phyloP scores from a whole-genome alignment of 495 filamentous ascomycete species.

The Neurospora sp. region DNA sequence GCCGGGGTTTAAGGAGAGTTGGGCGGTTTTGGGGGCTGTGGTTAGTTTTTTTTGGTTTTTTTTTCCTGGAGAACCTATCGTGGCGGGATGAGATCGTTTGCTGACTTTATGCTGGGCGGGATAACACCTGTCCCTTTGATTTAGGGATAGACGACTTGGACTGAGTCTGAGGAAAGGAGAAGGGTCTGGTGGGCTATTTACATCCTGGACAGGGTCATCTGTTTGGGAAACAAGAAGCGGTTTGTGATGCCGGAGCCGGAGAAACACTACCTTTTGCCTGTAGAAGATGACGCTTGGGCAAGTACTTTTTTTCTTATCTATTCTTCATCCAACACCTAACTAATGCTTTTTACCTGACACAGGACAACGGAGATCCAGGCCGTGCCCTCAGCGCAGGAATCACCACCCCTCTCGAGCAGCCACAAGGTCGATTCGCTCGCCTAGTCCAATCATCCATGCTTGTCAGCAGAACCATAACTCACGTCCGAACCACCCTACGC shows the following conservation, averaged over 20 bases:
- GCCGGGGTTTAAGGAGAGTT: slow-evolving; percentile 21
- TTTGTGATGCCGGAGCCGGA: slow-evolving; percentile 33
- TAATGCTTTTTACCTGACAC: not conserved
- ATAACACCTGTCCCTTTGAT: not conserved
- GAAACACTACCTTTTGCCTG: slow-evolving; percentile 29
- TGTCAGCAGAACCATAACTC: slow-evolving; percentile 16
- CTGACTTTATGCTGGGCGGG: not conserved
- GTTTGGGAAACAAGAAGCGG: slow-evolving; percentile 33
- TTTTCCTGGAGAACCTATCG: not conserved
- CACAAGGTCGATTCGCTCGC: slow-evolving; percentile 28
- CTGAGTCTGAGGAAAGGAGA: slow-evolving; percentile 39
- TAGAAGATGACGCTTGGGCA: slow-evolving; percentile 37
- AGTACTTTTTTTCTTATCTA: slow-evolving; percentile 2
- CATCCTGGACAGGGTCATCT: slow-evolving; percentile 37
- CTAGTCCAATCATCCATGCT: slow-evolving; percentile 28
- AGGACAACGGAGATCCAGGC: slow-evolving; percentile 23
- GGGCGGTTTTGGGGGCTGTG: slow-evolving; percentile 23
- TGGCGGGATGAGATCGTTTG: not conserved
- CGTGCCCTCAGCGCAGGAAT: slow-evolving; percentile 5
- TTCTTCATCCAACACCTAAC: not conserved
- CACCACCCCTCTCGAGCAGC: slow-evolving; percentile 13
- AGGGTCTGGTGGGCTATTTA: slow-evolving; percentile 44
- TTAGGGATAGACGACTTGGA: slow-evolving; percentile 28
- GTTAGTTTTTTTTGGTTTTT: slow-evolving; percentile 12
- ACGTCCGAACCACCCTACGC: slow-evolving; percentile 9